Percentiles rank a stretch among this genome's conserved stretches.
Evolutionary conservation across 495 filamentous ascomycete species (phyloP).

Genomic region (Penicillium waksmanii): DNA sequence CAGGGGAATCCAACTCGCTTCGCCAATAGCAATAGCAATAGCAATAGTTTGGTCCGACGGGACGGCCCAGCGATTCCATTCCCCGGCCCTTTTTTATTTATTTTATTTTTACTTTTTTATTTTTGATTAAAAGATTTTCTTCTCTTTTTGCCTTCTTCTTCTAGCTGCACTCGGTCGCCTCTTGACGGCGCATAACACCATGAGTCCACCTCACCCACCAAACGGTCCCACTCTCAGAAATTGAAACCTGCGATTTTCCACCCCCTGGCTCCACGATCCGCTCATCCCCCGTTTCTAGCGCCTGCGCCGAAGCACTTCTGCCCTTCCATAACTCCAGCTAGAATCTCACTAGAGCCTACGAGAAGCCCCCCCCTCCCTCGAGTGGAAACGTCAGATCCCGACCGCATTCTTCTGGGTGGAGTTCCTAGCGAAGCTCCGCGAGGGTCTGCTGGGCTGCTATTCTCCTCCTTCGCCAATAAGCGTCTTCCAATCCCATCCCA

Average conservation of each 20-base stretch:
- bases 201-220: not conserved
- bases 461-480: conserved; percentile 3
- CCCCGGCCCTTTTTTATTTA: not conserved
- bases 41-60: conserved; percentile 21
- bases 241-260: conserved; percentile 20
- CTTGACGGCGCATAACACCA: not conserved
- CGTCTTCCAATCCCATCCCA: not conserved
- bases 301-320: conserved; percentile 15
- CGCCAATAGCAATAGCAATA: not conserved
- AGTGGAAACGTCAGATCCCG: conserved; percentile 25
- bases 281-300: conserved; percentile 32
- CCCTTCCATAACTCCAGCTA: conserved; percentile 21
- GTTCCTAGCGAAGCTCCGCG: not conserved
- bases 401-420: conserved; percentile 10
- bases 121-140: not conserved
- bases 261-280: conserved; percentile 32
- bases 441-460: not conserved
- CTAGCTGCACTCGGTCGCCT: not conserved
- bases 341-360: conserved; percentile 31
- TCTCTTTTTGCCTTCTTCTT: not conserved
- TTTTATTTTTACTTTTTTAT: not conserved
- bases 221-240: conserved; percentile 27
- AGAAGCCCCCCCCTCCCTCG: conserved; percentile 23
- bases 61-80: conserved; percentile 20
- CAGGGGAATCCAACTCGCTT: not conserved